Base-by-base conservation (phyloP, 371 early-diverging fungal genomes). In the Mucor plumbeus region DNA sequence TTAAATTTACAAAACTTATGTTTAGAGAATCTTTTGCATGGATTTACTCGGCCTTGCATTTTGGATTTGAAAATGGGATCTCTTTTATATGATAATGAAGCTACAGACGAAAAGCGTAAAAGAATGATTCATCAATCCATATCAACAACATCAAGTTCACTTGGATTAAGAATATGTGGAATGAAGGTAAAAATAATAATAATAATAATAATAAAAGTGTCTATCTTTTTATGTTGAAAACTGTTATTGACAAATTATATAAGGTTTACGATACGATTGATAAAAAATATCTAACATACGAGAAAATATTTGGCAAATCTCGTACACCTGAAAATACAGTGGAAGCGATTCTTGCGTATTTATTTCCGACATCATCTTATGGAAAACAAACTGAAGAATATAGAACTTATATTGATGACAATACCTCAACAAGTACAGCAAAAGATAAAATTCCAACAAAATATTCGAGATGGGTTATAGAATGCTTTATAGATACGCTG, bases 21-120 rank as follows among this genome's bases (percentile, higher is more conserved):
- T 68, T 69, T 94, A 66, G 92, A 92, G 71, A 94, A 94, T 61
- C 50, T 92, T n/a, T 72, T 88, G 13, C 72, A 77, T 63, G 89
- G 89, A 6, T 92, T 90, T 65, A 80, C 74, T 17, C 82, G 85
- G 43, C 90, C 93, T 1, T 91, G 91, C 68, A 79, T 94, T 8
- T 70, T 94, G 61, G 95, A 94, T 73, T 35, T 94, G n/a, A 94
- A 94, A 72, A 71, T 94, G 41, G 95, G 94, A 13, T 78, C 81
- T 0, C 83, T 81, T 60, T 72, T 91, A 19, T 87, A 85, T 65
- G 91, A 89, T 50, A 80, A 85, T 38, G 70, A 83, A 47, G 92
- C 93, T 0, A 65, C 84, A 10, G 85, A 82, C 15, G 84, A 76
- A 41, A 94, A 94, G 74, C 73, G 72, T 7, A 75, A 73, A n/a